Percentiles rank a stretch among this genome's conserved stretches.
Evolutionary conservation across 2,329 filamentous ascomycete species (phyloP).

Genomic region (Monilinia polystroma): DNA sequence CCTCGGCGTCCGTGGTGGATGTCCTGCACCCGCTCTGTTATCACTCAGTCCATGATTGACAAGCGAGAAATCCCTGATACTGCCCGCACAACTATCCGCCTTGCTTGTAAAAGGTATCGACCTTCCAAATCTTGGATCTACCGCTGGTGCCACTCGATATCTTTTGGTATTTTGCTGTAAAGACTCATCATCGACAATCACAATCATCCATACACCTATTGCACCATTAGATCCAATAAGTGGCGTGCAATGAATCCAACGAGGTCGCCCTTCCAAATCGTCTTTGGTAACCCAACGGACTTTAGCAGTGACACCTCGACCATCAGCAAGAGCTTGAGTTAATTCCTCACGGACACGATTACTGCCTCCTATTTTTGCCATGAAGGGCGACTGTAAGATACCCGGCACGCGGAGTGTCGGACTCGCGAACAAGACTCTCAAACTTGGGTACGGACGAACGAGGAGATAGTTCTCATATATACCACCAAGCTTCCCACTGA

Average conservation of each 20-base stretch:
- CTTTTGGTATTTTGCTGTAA: slow-evolving; percentile 25
- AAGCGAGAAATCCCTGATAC: slow-evolving; percentile 35
- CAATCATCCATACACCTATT: slow-evolving; percentile 77
- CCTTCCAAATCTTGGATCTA: slow-evolving; percentile 37
- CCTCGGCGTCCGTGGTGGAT: slow-evolving; percentile 2
- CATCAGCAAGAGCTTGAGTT: slow-evolving; percentile 60
- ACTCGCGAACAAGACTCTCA: slow-evolving; percentile 68
- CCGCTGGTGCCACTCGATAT: slow-evolving; percentile 37
- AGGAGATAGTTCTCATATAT: slow-evolving; percentile 60
- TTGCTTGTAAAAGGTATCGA: slow-evolving; percentile 20
- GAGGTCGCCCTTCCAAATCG: slow-evolving; percentile 54
- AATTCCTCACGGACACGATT: slow-evolving; percentile 50
- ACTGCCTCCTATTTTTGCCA: slow-evolving; percentile 54
- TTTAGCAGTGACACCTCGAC: slow-evolving; percentile 71
- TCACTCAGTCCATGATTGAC: slow-evolving; percentile 23
- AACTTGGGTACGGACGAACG: slow-evolving; percentile 62
- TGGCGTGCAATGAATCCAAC: slow-evolving; percentile 78
- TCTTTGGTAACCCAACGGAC: slow-evolving; percentile 64
- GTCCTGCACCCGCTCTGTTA: slow-evolving; percentile 23
- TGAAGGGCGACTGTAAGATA: slow-evolving; percentile 61
- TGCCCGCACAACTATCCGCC: slow-evolving; percentile 26
- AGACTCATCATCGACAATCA: slow-evolving; percentile 65
- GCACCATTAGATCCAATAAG: slow-evolving; percentile 63
- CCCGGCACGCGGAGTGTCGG: slow-evolving; percentile 66
- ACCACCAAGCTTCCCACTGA: slow-evolving; percentile 43